phyloP scores from a whole-genome alignment of 495 filamentous ascomycete genomes.

The Talaromyces trachyspermus region DNA sequence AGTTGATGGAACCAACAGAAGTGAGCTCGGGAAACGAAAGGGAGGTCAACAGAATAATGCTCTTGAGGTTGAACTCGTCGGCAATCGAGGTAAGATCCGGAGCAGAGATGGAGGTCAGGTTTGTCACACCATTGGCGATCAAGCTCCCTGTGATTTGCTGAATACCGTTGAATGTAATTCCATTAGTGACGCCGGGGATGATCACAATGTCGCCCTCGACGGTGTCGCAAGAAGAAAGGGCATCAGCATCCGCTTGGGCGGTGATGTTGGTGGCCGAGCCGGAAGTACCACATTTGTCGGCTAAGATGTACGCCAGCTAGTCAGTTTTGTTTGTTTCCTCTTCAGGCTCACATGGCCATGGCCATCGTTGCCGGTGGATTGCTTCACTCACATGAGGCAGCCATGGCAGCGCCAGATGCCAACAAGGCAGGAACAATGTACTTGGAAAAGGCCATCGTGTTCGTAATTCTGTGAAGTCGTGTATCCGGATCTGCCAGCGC shows the following conservation, averaged over 20 bases:
- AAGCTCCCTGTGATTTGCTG: constrained; percentile 63
- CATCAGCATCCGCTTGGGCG: constrained; percentile 64
- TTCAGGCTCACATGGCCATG: background rate
- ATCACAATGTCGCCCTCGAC: constrained; percentile 67
- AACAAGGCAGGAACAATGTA: constrained; percentile 70
- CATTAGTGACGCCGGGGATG: constrained; percentile 38
- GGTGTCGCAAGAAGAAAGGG: constrained; percentile 56
- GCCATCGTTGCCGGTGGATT: no score
- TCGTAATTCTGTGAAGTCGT: constrained; percentile 20
- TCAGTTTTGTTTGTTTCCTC: background rate
- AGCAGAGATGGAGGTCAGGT: constrained; percentile 50
- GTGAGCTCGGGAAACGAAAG: constrained; percentile 57
- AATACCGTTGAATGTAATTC: constrained; percentile 41
- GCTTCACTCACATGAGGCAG: constrained; percentile 33
- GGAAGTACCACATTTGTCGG: constrained; percentile 20
- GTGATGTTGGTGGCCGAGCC: constrained; percentile 53
- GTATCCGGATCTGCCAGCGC: constrained; percentile 9
- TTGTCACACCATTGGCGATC: constrained; percentile 47
- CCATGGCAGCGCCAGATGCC: constrained; percentile 54
- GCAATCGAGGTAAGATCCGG: constrained; percentile 41
- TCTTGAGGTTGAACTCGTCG: constrained; percentile 57
- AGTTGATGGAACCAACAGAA: constrained; percentile 57
- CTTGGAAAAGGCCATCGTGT: constrained; percentile 68
- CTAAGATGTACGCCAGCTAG: constrained; percentile 5
- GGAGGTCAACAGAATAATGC: constrained; percentile 55